Base-by-base conservation (phyloP, 345 rosid species). In the Salix brachista region DNA sequence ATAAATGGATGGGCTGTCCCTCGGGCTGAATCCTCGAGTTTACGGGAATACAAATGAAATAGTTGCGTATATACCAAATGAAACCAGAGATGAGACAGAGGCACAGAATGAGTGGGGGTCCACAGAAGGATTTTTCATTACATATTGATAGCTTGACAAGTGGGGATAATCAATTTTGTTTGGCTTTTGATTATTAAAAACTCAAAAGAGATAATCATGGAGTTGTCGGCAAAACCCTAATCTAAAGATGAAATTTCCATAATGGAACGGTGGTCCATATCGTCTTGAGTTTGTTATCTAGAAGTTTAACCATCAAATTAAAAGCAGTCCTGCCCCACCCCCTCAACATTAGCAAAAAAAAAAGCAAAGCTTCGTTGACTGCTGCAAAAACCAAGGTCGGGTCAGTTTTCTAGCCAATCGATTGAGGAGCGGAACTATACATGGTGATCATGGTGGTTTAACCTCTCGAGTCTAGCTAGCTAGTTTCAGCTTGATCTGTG, bases 81-180 rank as follows among this genome's bases (percentile, higher is more conserved):
- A 65, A 75, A n/a, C 2, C 44, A 4, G 4, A 39, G 14, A 30
- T 2, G 58, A 5, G 19, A n/a, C 46, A 32, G n/a, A 58, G 39
- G 30, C 16, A 6, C 13, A 19, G 25, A 18, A 54, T 61, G 14
- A 48, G 79, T 5, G 62, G 54, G 34, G 5, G 2, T 17, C 50
- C 9, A 0, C 18, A 12, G 9, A 5, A 67, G 37, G 66, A 3
- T 46, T 37, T 10, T 30, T 46, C 5, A 39, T 48, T 19, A 39
- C 32, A 46, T 21, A 74, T 70, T 66, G 77, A 82, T 60, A 39
- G 73, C 71, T 76, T 37, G 69, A 69, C 67, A 70, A 81, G 84
- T 81, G 84, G 87, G 84, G 71, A 81, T 84, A 79, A 79, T 84
- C 83, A 79, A 84, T 78, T 75, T 69, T 81, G 84, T 76, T 78